A percentile compares a stretch with the other conserved stretches of the same genome.
These are phyloP conservation scores for Cucumis cinereus DNA, from an alignment of 306 rosid genomes.

Conservation along the genomic window DNA sequence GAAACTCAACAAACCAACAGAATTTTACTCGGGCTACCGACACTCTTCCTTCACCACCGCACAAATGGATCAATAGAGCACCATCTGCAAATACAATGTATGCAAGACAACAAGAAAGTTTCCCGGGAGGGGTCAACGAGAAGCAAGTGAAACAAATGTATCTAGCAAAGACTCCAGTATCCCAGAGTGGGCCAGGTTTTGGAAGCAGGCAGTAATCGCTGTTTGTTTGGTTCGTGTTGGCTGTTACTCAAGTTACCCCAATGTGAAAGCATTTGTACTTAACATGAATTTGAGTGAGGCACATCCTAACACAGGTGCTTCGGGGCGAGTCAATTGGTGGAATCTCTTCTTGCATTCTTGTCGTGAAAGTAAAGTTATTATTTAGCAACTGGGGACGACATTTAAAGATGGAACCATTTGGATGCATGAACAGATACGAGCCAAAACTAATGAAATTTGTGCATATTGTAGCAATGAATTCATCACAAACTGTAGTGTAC, in stretches of 20 bases:
- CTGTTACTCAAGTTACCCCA: neutral
- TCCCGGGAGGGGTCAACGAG: constrained; percentile 36
- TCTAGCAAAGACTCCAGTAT: constrained; percentile 40
- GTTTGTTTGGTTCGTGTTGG: constrained; percentile 13
- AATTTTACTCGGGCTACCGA: constrained; percentile 31
- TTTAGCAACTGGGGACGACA: neutral
- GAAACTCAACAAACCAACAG: constrained; percentile 27
- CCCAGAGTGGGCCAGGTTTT: constrained; percentile 32
- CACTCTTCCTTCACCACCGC: constrained; percentile 67
- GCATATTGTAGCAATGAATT: neutral
- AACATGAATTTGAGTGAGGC: neutral
- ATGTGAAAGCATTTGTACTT: neutral
- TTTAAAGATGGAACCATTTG: neutral
- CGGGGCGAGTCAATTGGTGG: neutral
- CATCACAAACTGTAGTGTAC: neutral
- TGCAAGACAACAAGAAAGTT: constrained; percentile 41
- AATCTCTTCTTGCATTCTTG: neutral
- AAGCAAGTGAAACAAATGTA: constrained; percentile 51
- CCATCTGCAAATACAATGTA: constrained; percentile 34
- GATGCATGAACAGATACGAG: neutral
- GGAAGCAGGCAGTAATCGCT: constrained; percentile 26
- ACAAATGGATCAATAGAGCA: constrained; percentile 61
- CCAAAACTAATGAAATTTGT: neutral
- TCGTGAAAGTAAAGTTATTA: neutral
- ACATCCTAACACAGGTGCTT: neutral